Conservation (phyloP, 1,284 basidiomycete genomes). For the Marasmius fiardii region DNA sequence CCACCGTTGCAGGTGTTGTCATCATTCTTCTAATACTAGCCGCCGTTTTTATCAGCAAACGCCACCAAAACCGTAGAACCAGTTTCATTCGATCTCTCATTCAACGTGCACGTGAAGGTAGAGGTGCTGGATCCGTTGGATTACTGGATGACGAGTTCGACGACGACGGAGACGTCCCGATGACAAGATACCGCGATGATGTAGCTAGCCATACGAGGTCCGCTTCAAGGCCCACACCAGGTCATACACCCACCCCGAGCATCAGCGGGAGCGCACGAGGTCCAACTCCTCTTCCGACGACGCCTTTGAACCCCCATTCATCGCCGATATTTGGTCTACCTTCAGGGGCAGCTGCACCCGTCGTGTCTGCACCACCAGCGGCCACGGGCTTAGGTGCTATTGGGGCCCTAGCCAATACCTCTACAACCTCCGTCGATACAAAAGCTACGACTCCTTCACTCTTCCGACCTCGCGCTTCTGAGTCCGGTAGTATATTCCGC, state of each 20-base stretch:
- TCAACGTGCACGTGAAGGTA: conserved; percentile 33
- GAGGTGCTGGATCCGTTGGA: conserved; percentile 35
- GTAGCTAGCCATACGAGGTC: not conserved
- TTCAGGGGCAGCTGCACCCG: not conserved
- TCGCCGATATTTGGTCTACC: conserved; percentile 8
- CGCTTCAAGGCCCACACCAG: conserved; percentile 1
- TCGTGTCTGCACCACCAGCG: conserved; percentile 8
- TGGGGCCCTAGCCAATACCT: conserved; percentile 1
- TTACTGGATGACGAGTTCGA: conserved; percentile 24
- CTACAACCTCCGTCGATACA: conserved; percentile 6
- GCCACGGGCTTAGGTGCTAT: too few relatives aligned
- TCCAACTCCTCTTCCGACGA: not conserved
- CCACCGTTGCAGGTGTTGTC: conserved; percentile 37
- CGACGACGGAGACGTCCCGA: conserved; percentile 36
- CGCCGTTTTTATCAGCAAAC: conserved; percentile 36
- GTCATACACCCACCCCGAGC: conserved; percentile 6
- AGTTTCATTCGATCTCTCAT: conserved; percentile 32
- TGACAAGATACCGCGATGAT: conserved; percentile 20
- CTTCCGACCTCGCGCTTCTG: conserved; percentile 37
- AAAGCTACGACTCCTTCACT: conserved; percentile 26
- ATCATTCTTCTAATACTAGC: conserved; percentile 32
- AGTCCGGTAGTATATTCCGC: conserved; percentile 46
- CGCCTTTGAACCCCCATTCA: not conserved
- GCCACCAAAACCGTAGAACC: conserved; percentile 36
- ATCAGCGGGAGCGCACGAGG: conserved; percentile 4